phyloP scores from a whole-genome alignment of 768 basidiomycete genomes.

The Crepidotus variabilis region DNA sequence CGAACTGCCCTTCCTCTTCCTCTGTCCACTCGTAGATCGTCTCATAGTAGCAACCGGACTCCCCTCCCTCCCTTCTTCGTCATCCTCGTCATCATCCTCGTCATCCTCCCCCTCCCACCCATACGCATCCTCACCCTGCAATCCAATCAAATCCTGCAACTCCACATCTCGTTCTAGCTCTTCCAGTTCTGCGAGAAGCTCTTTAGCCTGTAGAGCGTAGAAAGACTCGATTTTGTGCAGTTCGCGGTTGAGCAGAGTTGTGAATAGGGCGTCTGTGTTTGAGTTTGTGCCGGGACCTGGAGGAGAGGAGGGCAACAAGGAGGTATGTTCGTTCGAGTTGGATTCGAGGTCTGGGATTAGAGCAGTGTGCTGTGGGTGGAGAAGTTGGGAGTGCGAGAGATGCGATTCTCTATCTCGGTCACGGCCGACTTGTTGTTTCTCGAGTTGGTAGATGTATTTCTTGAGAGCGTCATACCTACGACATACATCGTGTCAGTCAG shows the following conservation, averaged over 20 bases:
- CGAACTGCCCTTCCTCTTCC: background rate
- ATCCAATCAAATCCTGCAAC: slow-evolving; percentile 58
- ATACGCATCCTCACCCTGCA: slow-evolving; percentile 29
- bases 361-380: slow-evolving; percentile 18
- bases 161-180: slow-evolving; percentile 55
- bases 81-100: slow-evolving; percentile 53
- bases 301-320: slow-evolving; percentile 48
- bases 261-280: slow-evolving; percentile 58
- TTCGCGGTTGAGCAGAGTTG: slow-evolving; percentile 76
- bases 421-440: slow-evolving; percentile 64
- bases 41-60: background rate
- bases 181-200: slow-evolving; percentile 58
- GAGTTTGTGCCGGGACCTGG: slow-evolving; percentile 16
- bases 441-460: slow-evolving; percentile 81
- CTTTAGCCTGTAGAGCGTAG: slow-evolving; percentile 73
- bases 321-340: slow-evolving; percentile 36
- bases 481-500: too few species aligned
- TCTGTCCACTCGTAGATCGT: background rate
- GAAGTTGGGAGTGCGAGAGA: too few species aligned
- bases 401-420: too few species aligned
- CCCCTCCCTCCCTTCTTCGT: slow-evolving; percentile 26
- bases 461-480: slow-evolving; percentile 79
- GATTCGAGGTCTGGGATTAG: slow-evolving; percentile 53
- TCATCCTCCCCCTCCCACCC: slow-evolving; percentile 51
- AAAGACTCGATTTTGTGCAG: slow-evolving; percentile 77